Conservation (phyloP, 495 filamentous ascomycete species). For the Ascodesmis nigricans region DNA sequence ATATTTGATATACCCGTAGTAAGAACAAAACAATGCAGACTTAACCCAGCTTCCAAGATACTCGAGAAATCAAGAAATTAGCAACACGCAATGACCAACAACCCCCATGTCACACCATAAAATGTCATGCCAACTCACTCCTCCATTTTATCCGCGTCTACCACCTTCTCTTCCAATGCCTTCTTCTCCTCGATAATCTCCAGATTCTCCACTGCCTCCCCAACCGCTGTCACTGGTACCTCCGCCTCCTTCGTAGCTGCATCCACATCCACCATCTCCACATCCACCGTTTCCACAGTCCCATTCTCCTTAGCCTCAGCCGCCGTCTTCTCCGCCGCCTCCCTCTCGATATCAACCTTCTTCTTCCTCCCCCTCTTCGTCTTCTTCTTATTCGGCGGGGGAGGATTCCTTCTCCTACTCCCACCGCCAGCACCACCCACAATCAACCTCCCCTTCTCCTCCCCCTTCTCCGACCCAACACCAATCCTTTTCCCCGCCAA, state of each 20-base stretch:
- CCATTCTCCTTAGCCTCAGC: background rate
- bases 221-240: conserved; percentile 2
- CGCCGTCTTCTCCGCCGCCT: conserved; percentile 5
- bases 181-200: conserved; percentile 1
- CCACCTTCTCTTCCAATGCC: conserved; percentile 3
- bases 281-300: conserved; percentile 2
- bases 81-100: too few relatives aligned
- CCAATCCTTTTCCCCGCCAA: conserved; percentile 25
- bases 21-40: too few relatives aligned
- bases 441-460: conserved; percentile 39
- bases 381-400: conserved; percentile 57
- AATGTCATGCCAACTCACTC: too few relatives aligned
- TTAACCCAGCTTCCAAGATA: too few relatives aligned
- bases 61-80: too few relatives aligned
- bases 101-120: too few relatives aligned
- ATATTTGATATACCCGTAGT: too few relatives aligned
- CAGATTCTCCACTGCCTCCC: conserved; percentile 5
- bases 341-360: conserved; percentile 22
- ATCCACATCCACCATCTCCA: conserved; percentile 14
- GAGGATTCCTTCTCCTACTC: conserved; percentile 36
- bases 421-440: conserved; percentile 35
- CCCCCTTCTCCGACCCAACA: conserved; percentile 32
- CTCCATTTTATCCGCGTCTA: too few relatives aligned
- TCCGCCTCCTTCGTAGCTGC: conserved; percentile 7
- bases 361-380: conserved; percentile 25